Base-by-base conservation (phyloP, 306 rosid genomes). In the Lupinus albus region DNA sequence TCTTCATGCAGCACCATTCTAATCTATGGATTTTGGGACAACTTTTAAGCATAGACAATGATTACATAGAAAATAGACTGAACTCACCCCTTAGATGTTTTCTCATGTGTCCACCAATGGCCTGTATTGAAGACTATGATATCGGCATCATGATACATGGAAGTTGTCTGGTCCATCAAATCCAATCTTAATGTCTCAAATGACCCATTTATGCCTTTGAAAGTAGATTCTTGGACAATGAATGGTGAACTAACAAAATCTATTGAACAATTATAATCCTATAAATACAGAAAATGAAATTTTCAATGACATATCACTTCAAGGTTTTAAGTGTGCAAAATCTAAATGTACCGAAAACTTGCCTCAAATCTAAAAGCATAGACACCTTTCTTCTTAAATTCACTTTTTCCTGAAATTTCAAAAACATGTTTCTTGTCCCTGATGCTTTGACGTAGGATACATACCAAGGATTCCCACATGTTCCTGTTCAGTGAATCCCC, bases 101-200 rank as follows among this genome's bases (percentile, higher is more conserved):
- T 94, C 74, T 86, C 96, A 53, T 94, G 97, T 8, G 97, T 94
- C 99, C 99, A 94, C 99, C 99, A 94, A 41, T 90, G 97, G 57
- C 99, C 99, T 14, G 96, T 88, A 61, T 94, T 94, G 80, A 94
- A 94, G 76, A 94, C 86, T 68, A 94, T 56, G 61, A 90, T 74
- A 64, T 90, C 92, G 3, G 96, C 95, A 76, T 94, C 97, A 50
- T 78, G 78, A 66, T 90, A 88, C 68, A 76, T 85, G 35, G 82
- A 38, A 20, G 92, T 90, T 11, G 90, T 79, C 70, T 12, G 74
- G 69, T 88, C 99, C 97, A 94, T 94, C 85, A 83, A 68, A 88
- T 94, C 99, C 82, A 94, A 81, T 74, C 99, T 80, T 59, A 94
- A 73, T 51, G 99, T 94, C 84, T 90, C 97, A 33, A 83, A 67